Evolutionary conservation across 805 yeast species (phyloP).

Genomic region (Saccharomycopsis amapae): DNA sequence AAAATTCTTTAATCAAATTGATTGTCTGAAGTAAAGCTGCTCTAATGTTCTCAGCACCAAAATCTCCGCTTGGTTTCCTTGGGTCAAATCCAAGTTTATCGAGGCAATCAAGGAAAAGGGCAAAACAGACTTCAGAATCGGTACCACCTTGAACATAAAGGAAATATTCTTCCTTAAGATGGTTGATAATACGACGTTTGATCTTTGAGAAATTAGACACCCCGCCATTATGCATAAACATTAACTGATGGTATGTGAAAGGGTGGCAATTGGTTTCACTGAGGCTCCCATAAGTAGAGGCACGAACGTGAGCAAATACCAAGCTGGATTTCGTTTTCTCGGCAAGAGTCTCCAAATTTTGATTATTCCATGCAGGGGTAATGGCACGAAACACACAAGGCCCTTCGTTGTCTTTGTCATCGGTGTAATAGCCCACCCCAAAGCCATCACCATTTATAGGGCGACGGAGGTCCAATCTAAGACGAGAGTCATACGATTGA

Average conservation of each 20-base stretch:
- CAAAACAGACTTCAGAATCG: conserved; percentile 93
- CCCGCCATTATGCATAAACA: conserved; percentile 98
- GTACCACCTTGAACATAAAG: conserved; percentile 85
- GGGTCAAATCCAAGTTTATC: conserved; percentile 75
- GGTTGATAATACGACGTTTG: conserved; percentile 64
- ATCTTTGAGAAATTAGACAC: conserved; percentile 65
- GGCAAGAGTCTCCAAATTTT: conserved; percentile 77
- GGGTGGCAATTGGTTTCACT: conserved; percentile 98
- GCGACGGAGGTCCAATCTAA: conserved; percentile 77
- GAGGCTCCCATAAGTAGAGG: conserved; percentile 90
- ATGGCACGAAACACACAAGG: conserved; percentile 94
- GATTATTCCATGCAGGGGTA: conserved; percentile 97
- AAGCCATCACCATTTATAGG: conserved; percentile 98
- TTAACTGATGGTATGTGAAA: conserved; percentile 73
- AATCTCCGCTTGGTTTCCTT: conserved; percentile 34
- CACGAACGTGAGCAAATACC: conserved; percentile 93
- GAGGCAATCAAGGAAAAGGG: conserved; percentile 72
- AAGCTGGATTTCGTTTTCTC: conserved; percentile 78
- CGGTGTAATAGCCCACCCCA: conserved; percentile 88
- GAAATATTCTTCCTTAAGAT: conserved; percentile 75
- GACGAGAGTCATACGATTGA: conserved; percentile 86
- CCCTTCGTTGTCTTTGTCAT: conserved; percentile 50
- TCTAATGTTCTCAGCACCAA: conserved; percentile 53
- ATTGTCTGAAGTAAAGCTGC: conserved; percentile 69
- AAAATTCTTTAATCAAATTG: conserved; percentile 72